Base-by-base conservation (phyloP, 768 basidiomycete species). In the Tylopilus sp. region DNA sequence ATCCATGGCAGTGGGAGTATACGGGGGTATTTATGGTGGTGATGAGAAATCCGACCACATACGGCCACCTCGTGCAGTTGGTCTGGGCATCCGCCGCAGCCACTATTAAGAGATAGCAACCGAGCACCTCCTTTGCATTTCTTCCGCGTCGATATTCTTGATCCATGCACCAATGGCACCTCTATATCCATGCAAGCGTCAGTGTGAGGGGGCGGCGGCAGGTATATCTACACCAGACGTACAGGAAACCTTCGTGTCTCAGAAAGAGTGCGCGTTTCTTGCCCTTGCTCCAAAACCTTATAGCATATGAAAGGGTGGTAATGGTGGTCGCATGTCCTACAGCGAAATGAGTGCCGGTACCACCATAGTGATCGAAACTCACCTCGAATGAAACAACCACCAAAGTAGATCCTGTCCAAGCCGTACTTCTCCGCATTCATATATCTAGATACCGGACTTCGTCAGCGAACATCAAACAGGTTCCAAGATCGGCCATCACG, bases 391-490 rank as follows among this genome's bases (percentile, higher is more conserved):
- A 98, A 99, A 72, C 92, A 98, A 3, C 97, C 97, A 24, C 97
- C 95, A 78, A 98, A 99, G 76, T 98, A 99, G 59, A 99, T 98
- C 67, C 92, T 84, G 63, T 97, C 92, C 54, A 99, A 71, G 61
- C 90, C 86, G 70, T 98, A 97, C 76, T 98, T 98, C 70, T 98
- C 97, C 51, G 97, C 97, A 69, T 99, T 98, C 97, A 99, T 98
- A 72, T 94, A 98, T 59, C 66, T 60, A 61, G 53, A 48, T 31
- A 48, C 34, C 48, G 28, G 41, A 8, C 14, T 17, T n/a, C 48
- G 45, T 72, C 60, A 67, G 56, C 26, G 2, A 38, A 46, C 40
- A 10, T 28, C 30, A 41, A 44, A 2, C 24, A 17, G 38, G 10
- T 29, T 38, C 48, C 45, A 49, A 22, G 49, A 48, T 64, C 48